phyloP scores from a whole-genome alignment of 371 early-diverging fungal genomes.

The Neoconidiobolus thromboides region DNA sequence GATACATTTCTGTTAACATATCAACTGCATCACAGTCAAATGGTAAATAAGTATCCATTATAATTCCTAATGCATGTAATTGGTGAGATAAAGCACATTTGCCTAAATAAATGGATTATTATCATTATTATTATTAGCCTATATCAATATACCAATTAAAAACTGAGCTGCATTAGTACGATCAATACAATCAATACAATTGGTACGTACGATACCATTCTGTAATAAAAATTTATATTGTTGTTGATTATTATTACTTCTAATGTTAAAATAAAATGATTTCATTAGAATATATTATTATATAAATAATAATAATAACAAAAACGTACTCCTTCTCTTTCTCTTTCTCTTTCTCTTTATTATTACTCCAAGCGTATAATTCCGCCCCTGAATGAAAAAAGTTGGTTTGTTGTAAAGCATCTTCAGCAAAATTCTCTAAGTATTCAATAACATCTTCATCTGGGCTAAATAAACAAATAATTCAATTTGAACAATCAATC shows the following conservation, averaged over 20 bases:
- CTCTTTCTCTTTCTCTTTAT: too few relatives aligned
- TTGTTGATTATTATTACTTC: conserved; percentile 6
- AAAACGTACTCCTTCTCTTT: too few relatives aligned
- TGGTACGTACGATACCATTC: conserved; percentile 80
- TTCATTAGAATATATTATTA: too few relatives aligned
- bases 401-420: conserved; percentile 64
- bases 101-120: too few relatives aligned
- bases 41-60: conserved; percentile 23
- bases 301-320: too few relatives aligned
- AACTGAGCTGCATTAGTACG: conserved; percentile 98
- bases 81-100: conserved; percentile 66
- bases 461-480: conserved; percentile 16
- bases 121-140: too few relatives aligned
- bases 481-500: too few relatives aligned
- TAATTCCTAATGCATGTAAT: conserved; percentile 18
- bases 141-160: conserved; percentile 51
- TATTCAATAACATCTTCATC: conserved; percentile 80
- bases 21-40: conserved; percentile 86
- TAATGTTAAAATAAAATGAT: too few relatives aligned
- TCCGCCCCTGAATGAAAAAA: conserved; percentile 84
- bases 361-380: conserved; percentile 16
- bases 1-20: conserved; percentile 85
- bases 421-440: conserved; percentile 73
- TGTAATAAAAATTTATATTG: conserved; percentile 24
- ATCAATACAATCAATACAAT: conserved; percentile 99